Percentiles rank a stretch among this genome's conserved stretches.
Conservation (phyloP, 352 stramenopile genomes). For the Phytophthora hibernalis region DNA sequence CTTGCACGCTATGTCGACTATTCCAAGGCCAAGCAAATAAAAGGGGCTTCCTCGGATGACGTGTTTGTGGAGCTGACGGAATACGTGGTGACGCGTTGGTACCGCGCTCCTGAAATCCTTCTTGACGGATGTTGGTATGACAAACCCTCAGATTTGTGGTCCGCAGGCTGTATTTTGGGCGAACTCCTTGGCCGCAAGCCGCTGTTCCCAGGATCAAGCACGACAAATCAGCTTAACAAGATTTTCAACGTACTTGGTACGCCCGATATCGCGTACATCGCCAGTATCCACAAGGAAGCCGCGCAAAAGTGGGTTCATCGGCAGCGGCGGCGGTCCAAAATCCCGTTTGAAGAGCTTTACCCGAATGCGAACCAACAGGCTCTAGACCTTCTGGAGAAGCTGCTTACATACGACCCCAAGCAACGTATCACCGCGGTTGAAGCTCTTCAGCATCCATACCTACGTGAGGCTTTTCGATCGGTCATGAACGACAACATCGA, state of each 20-base stretch:
- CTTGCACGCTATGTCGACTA: constrained; percentile 86
- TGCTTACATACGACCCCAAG: constrained; percentile 72
- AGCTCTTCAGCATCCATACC: constrained; percentile 95
- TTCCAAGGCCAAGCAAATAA: constrained; percentile 57
- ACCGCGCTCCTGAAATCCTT: constrained; percentile 92
- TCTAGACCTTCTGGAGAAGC: constrained; percentile 76
- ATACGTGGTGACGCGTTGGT: constrained; percentile 84
- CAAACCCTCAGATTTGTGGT: constrained; percentile 82
- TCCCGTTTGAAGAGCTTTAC: constrained; percentile 81
- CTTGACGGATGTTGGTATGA: constrained; percentile 87
- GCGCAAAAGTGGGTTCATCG: constrained; percentile 77
- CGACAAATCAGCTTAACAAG: constrained; percentile 97
- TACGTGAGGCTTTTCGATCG: constrained; percentile 74
- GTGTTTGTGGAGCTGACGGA: constrained; percentile 77
- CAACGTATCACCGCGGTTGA: constrained; percentile 91
- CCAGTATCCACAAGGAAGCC: constrained; percentile 71
- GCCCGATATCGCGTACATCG: constrained; percentile 73
- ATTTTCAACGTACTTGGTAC: constrained; percentile 95
- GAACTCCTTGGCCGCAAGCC: constrained; percentile 95
- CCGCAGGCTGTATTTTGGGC: constrained; percentile 95
- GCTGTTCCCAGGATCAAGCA: constrained; percentile 96
- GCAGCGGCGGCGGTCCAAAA: constrained; percentile 57
- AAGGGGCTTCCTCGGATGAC: constrained; percentile 31
- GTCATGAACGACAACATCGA: constrained; percentile 27
- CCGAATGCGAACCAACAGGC: constrained; percentile 74